Conservation (phyloP, 169 alveolate species). For the Besnoitia besnoiti region DNA sequence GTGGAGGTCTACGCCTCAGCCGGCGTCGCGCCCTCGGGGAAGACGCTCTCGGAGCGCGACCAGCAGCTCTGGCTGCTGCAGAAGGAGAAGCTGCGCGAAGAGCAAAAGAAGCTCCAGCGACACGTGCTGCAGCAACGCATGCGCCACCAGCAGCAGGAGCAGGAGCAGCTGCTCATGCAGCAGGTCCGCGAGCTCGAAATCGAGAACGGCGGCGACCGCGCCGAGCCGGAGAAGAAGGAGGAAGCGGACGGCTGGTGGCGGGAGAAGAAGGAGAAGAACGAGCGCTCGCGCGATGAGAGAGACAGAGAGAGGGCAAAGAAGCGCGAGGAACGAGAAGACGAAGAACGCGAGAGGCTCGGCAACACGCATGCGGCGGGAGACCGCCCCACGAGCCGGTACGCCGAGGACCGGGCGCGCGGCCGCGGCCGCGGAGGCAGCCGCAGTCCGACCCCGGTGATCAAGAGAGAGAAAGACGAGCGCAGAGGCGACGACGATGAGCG, state of each 20-base stretch:
- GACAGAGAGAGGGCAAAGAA: background rate
- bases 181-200: slow-evolving; percentile 31
- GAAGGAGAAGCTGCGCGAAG: slow-evolving; percentile 14
- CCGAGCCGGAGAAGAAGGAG: background rate
- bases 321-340: background rate
- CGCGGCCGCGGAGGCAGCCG: background rate
- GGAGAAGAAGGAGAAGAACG: background rate
- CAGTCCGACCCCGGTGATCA: slow-evolving; percentile 25
- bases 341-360: background rate
- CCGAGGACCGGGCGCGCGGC: background rate
- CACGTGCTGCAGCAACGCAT: slow-evolving; percentile 52
- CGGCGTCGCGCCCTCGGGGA: background rate
- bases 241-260: background rate
- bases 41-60: slow-evolving; percentile 25
- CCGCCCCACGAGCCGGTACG: background rate
- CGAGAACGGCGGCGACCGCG: background rate
- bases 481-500: slow-evolving; percentile 10
- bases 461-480: background rate
- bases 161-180: background rate
- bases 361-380: background rate
- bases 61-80: slow-evolving; percentile 39
- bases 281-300: background rate
- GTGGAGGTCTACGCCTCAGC: background rate
- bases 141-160: slow-evolving; percentile 44
- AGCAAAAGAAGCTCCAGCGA: slow-evolving; percentile 37